Evolutionary conservation across 441 rosid species (phyloP).

Genomic region (Erodium texanum): DNA sequence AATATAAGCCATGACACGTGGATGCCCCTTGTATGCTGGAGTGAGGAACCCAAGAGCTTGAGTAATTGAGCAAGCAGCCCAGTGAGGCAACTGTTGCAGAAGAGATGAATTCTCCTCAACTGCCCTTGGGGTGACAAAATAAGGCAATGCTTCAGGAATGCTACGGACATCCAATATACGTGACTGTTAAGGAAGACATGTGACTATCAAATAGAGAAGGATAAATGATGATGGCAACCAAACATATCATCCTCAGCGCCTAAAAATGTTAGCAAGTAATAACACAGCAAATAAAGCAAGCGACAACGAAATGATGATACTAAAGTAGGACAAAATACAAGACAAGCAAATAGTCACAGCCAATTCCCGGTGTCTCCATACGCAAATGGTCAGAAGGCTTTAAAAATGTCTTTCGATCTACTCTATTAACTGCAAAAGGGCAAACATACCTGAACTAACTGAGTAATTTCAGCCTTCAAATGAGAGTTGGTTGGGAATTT

Average conservation of each 20-base stretch:
- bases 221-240: neutral
- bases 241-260: neutral
- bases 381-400: neutral
- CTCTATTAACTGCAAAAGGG: conserved; percentile 10
- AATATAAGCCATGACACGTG: conserved; percentile 99
- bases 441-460: conserved; percentile 72
- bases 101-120: conserved; percentile 83
- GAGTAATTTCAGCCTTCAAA: conserved; percentile 74
- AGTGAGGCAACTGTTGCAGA: conserved; percentile 92
- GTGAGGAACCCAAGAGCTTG: conserved; percentile 87
- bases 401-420: neutral
- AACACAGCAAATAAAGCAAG: neutral
- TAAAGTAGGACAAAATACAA: neutral
- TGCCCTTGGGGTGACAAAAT: conserved; percentile 82
- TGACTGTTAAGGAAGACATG: conserved; percentile 40
- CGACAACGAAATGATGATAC: neutral
- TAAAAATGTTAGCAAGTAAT: neutral
- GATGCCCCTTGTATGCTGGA: conserved; percentile 92
- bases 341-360: neutral
- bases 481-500: conserved; percentile 70
- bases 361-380: too few relatives aligned
- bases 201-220: conserved; percentile 6
- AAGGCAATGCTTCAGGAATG: conserved; percentile 90
- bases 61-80: conserved; percentile 96
- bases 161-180: conserved; percentile 60